Conservation (phyloP, 1,284 basidiomycete species). For the Leccinum fallax region DNA sequence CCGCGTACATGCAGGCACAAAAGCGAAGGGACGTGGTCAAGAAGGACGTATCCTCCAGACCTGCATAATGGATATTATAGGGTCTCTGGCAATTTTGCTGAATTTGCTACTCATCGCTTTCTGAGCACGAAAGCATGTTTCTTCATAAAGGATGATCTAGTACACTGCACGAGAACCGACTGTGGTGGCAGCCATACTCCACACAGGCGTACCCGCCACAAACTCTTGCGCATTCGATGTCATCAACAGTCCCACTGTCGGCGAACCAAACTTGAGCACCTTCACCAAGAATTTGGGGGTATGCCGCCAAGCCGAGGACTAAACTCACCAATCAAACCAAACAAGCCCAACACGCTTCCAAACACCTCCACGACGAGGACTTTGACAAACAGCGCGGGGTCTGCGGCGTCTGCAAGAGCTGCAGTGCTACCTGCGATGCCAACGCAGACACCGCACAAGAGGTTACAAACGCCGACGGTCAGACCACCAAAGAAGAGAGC, state of each 20-base stretch:
- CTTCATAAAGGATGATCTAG: conserved; percentile 9
- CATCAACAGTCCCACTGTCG: conserved; percentile 70
- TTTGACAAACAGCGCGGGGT: conserved; percentile 92
- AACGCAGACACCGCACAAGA: conserved; percentile 91
- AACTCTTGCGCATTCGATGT: conserved; percentile 61
- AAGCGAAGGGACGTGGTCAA: not conserved
- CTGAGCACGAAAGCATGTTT: not conserved
- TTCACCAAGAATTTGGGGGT: not conserved
- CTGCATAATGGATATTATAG: not conserved
- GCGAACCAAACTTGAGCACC: conserved; percentile 3
- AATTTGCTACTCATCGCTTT: not conserved
- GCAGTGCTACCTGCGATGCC: conserved; percentile 93
- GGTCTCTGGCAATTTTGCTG: not conserved
- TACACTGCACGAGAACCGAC: conserved; percentile 28
- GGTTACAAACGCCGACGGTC: conserved; percentile 88
- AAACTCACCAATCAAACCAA: conserved; percentile 86
- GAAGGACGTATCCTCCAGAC: not conserved
- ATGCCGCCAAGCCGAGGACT: not conserved
- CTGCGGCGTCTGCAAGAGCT: conserved; percentile 89
- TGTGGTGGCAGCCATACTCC: conserved; percentile 23
- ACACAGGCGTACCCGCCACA: conserved; percentile 37
- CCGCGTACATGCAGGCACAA: not conserved
- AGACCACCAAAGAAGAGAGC: conserved; percentile 95
- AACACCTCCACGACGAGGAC: conserved; percentile 95
- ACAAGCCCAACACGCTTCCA: conserved; percentile 88